Conservation (phyloP, 1,139 yeast species). For the Sugiyamaella neomexicana region DNA sequence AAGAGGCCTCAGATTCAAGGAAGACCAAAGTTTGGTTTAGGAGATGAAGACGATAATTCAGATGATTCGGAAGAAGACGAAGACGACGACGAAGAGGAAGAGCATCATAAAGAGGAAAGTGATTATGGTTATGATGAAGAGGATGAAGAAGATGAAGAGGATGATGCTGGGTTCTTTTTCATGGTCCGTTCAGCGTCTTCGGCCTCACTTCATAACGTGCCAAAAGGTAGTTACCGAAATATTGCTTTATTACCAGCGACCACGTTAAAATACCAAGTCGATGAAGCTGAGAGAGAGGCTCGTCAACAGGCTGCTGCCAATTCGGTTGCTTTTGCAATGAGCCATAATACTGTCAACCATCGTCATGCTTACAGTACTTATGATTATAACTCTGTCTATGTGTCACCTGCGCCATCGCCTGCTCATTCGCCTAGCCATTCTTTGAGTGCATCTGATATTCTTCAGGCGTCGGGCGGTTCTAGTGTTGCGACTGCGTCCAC, state of each 20-base stretch:
- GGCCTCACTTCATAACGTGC: constrained; percentile 36
- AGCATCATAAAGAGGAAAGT: constrained; percentile 28
- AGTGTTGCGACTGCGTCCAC: constrained; percentile 18
- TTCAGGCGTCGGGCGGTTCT: constrained; percentile 14
- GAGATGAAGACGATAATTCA: constrained; percentile 11
- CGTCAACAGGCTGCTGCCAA: constrained; percentile 45
- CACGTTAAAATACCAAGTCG: constrained; percentile 72
- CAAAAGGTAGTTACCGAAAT: constrained; percentile 39
- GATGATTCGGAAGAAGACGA: constrained; percentile 8
- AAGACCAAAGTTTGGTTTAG: constrained; percentile 17
- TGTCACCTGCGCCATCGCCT: constrained; percentile 34
- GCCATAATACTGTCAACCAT: constrained; percentile 72
- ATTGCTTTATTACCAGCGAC: constrained; percentile 82
- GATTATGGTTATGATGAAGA: constrained; percentile 25
- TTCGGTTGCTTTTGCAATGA: constrained; percentile 50
- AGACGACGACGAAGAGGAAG: constrained; percentile 36
- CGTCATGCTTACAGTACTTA: constrained; percentile 76
- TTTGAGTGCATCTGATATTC: constrained; percentile 14
- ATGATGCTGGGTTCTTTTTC: constrained; percentile 70
- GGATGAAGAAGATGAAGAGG: constrained; percentile 43
- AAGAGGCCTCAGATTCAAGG: constrained; percentile 5
- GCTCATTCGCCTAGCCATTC: constrained; percentile 27
- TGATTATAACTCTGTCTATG: constrained; percentile 81
- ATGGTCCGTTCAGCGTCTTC: constrained; percentile 46
- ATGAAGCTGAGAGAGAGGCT: constrained; percentile 65